Conservation (phyloP, 2,329 filamentous ascomycete species). For the Scedosporium boydii region DNA sequence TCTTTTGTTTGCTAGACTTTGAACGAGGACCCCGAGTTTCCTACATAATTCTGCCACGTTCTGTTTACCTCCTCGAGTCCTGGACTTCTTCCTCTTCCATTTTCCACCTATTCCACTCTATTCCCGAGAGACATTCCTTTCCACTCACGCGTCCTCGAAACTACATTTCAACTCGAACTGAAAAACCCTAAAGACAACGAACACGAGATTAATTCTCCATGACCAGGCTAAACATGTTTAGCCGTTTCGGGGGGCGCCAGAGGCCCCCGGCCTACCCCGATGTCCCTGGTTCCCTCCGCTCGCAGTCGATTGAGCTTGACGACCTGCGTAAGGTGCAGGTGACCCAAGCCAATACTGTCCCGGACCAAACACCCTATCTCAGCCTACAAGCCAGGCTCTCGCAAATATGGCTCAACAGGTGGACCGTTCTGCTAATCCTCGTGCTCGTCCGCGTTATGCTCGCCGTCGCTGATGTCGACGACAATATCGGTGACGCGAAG, state of each 20-base stretch:
- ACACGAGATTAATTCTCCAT: background rate
- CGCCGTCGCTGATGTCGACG: constrained; percentile 61
- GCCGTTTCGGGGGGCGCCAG: background rate
- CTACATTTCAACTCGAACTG: no score
- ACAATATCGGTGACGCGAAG: constrained; percentile 67
- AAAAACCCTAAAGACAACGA: background rate
- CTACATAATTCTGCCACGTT: no score
- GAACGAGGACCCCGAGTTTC: no score
- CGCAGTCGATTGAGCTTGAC: constrained; percentile 26
- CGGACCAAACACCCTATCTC: constrained; percentile 79
- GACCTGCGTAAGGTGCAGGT: constrained; percentile 21
- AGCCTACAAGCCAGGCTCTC: constrained; percentile 82
- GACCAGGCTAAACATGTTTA: background rate
- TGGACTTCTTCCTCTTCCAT: no score
- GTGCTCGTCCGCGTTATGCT: constrained; percentile 76
- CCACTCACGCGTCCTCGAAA: no score
- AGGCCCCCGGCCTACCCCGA: background rate
- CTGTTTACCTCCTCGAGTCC: no score
- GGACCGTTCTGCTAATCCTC: constrained; percentile 83
- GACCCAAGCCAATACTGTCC: constrained; percentile 45
- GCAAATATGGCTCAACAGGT: constrained; percentile 95
- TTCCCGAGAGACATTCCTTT: no score
- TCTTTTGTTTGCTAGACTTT: background rate
- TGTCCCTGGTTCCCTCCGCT: constrained; percentile 25
- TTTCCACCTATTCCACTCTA: no score